Base-by-base conservation (phyloP, 352 stramenopile species). In the Pythium dissotocum region DNA sequence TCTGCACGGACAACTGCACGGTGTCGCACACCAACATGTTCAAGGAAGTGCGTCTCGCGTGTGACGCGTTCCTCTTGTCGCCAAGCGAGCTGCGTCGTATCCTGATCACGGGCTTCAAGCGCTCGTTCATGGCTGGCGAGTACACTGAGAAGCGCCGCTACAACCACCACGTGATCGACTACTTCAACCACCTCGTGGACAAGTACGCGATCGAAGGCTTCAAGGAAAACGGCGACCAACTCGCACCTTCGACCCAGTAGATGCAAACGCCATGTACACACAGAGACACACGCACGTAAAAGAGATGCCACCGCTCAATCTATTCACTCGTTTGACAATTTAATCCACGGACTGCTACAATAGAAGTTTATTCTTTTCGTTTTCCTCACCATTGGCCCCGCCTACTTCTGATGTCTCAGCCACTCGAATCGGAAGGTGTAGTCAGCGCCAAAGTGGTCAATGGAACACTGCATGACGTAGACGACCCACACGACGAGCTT, bases 1-100 rank as follows among this genome's bases (percentile, higher is more conserved):
- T 97, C 12, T 96, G 83, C 66, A 97, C 89, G 12, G 89, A 96
- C 77, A 97, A 96, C 67, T 91, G 83, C 69, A 91, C 87, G 6
- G 88, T 97, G 1, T 94, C 83, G 52, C 82, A 95, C 67, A 96
- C 89, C 36, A 78, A 91, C 72, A 93, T 96, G 76, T 75, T 94
- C 40, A 77, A 74, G 46, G 89, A 97, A 61, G 78, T 97, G 66
- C 87, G 80, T 14, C 76, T 96, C 40, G 87, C 88, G 9, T 88
- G 83, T 57, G 86, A 97, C 54, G 87, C 87, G 14, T 93, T 97
- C 62, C 58, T 84, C 46, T 74, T 96, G 21, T 85, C 80, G 18
- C 79, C 88, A 26, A 73, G 73, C 36, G 85, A 96, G 63, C 62
- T 97, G 69, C 77, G 85, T 26, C 78, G 84, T 56, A 84, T 95